Evolutionary conservation across 257 asterid species (phyloP).

Genomic region (Solanum pennellii): DNA sequence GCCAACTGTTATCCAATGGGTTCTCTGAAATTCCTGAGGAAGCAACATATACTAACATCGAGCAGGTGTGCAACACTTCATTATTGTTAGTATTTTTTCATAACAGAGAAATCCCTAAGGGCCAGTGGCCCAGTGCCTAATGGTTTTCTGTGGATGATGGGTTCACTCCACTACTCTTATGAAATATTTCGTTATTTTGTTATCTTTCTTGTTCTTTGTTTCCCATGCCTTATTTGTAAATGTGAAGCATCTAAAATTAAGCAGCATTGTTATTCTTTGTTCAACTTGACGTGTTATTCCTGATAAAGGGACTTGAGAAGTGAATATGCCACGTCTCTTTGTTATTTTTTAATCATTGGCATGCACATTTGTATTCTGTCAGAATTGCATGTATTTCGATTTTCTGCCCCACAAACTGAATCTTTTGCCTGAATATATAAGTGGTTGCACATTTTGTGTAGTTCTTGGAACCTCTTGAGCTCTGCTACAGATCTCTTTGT

Average conservation of each 20-base stretch:
- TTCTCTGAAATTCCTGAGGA: slow-evolving; percentile 36
- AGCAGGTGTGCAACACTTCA: slow-evolving; percentile 17
- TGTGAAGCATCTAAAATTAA: not conserved
- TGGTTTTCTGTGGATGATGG: not conserved
- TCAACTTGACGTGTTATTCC: not conserved
- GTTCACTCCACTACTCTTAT: not conserved
- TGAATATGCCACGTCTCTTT: not conserved
- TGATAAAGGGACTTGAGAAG: not conserved
- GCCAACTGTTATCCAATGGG: slow-evolving; percentile 32
- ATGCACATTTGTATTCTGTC: not conserved
- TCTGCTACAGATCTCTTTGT: slow-evolving; percentile 41
- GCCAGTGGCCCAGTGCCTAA: not conserved
- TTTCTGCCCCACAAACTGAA: not conserved
- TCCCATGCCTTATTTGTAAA: not conserved
- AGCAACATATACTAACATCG: slow-evolving; percentile 24
- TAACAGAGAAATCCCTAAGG: not conserved
- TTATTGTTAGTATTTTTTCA: not conserved
- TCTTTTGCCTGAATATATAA: not conserved
- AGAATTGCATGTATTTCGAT: not conserved
- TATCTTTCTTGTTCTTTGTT: not conserved
- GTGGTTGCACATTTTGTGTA: not conserved
- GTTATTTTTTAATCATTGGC: not conserved
- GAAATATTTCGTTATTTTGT: not conserved
- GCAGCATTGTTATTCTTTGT: not conserved
- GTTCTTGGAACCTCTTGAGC: slow-evolving; percentile 46